Conservation (phyloP, 331 rosid species). For the Rhamnella rubrinervis region DNA sequence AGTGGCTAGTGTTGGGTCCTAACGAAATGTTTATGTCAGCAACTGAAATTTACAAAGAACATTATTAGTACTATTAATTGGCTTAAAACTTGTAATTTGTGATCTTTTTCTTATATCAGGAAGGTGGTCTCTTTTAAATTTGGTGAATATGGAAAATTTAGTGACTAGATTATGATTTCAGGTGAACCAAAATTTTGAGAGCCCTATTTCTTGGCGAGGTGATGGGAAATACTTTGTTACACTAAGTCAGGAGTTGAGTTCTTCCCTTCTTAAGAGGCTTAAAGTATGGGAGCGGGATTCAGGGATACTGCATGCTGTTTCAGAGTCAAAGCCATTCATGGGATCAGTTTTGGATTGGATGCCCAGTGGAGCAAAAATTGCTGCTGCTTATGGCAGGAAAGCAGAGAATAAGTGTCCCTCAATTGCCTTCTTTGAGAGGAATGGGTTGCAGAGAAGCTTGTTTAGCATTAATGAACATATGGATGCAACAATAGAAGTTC, state of each 20-base stretch:
- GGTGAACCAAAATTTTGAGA: slow-evolving; percentile 48
- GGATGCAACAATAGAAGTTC: slow-evolving; percentile 48
- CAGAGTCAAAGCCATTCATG: slow-evolving; percentile 60
- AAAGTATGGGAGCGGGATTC: slow-evolving; percentile 92
- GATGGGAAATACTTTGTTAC: slow-evolving; percentile 93
- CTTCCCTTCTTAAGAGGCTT: slow-evolving; percentile 51
- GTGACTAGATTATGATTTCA: slow-evolving; percentile 29
- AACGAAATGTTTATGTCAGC: background rate
- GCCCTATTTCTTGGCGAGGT: slow-evolving; percentile 83
- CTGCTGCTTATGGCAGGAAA: slow-evolving; percentile 65
- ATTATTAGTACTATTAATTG: background rate
- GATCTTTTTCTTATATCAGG: background rate
- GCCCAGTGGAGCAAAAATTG: slow-evolving; percentile 97
- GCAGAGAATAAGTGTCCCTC: slow-evolving; percentile 61
- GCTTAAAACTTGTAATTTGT: background rate
- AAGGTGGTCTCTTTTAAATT: background rate
- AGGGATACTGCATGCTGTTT: slow-evolving; percentile 67
- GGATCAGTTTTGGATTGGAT: slow-evolving; percentile 86
- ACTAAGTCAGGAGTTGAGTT: slow-evolving; percentile 37
- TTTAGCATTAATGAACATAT: slow-evolving; percentile 61
- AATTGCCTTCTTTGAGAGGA: slow-evolving; percentile 86
- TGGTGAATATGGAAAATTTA: slow-evolving; percentile 4
- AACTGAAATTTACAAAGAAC: too few relatives aligned
- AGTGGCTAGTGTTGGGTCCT: background rate
- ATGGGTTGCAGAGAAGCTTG: slow-evolving; percentile 80